phyloP scores from a whole-genome alignment of 2,329 filamentous ascomycete genomes.

The Incumbomyces lentus region DNA sequence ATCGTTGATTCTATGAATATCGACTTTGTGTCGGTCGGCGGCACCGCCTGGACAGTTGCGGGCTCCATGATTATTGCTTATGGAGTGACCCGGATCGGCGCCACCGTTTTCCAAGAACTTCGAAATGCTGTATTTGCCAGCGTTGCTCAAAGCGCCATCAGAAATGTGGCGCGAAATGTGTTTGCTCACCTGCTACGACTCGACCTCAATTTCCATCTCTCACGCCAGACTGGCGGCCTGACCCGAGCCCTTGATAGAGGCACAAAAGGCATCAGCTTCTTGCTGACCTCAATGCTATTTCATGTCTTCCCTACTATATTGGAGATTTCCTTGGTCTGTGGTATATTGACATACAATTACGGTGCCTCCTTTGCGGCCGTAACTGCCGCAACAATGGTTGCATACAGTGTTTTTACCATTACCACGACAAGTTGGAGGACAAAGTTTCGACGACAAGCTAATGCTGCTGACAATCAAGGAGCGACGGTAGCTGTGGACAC shows the following conservation, averaged over 20 bases:
- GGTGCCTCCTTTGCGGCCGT: constrained; percentile 85
- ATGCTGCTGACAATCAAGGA: constrained; percentile 89
- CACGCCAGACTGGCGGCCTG: constrained; percentile 86
- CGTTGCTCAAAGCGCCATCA: constrained; percentile 92
- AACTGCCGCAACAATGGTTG: constrained; percentile 80
- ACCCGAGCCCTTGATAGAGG: constrained; percentile 91
- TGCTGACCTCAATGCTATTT: constrained; percentile 96
- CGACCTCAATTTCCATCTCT: constrained; percentile 87
- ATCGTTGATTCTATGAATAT: constrained; percentile 98
- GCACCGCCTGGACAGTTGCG: constrained; percentile 77
- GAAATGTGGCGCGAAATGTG: constrained; percentile 80
- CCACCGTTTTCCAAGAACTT: constrained; percentile 83
- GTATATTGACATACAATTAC: constrained; percentile 93
- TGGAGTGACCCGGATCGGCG: constrained; percentile 75
- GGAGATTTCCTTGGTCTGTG: constrained; percentile 91
- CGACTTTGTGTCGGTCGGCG: constrained; percentile 76
- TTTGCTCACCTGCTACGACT: constrained; percentile 81
- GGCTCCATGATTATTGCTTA: constrained; percentile 86
- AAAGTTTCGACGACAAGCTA: constrained; percentile 88
- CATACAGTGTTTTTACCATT: constrained; percentile 94
- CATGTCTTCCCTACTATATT: constrained; percentile 88
- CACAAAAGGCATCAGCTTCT: constrained; percentile 95
- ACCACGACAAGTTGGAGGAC: constrained; percentile 94
- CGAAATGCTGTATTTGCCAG: constrained; percentile 95
- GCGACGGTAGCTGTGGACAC: constrained; percentile 94